Conservation (phyloP, 2,329 filamentous ascomycete genomes). For the Rhynchosporium graminicola region DNA sequence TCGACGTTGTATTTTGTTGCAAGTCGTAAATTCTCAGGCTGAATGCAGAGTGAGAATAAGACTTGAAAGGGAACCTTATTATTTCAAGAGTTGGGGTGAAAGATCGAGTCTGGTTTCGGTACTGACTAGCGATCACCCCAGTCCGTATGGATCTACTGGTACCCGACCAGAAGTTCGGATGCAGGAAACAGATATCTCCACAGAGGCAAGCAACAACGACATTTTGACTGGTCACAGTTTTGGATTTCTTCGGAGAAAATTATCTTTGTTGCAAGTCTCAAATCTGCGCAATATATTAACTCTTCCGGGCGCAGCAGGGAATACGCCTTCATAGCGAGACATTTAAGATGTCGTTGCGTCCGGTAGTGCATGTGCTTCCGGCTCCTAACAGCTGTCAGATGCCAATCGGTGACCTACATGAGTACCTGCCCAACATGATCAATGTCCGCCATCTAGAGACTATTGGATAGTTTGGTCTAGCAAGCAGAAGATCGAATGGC, state of each 20-base stretch:
- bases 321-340: slow-evolving; percentile 4
- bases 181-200: not conserved
- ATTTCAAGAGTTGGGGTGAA: not conserved
- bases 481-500: not conserved
- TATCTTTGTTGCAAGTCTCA: slow-evolving; percentile 10
- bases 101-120: not conserved
- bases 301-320: slow-evolving; percentile 5
- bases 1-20: not conserved
- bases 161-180: no score
- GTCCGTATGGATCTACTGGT: no score
- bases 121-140: no score
- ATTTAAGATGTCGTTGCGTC: slow-evolving; percentile 9
- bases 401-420: not conserved
- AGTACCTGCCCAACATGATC: not conserved
- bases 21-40: slow-evolving; percentile 3
- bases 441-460: not conserved
- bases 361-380: not conserved
- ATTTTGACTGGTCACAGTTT: not conserved
- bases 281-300: slow-evolving; percentile 12
- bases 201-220: not conserved
- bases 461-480: not conserved
- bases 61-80: not conserved
- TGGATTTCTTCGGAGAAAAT: not conserved
- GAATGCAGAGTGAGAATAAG: slow-evolving; percentile 1
- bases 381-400: not conserved